phyloP scores from a whole-genome alignment of 371 early-diverging fungal genomes.

The Mortierella sp. region DNA sequence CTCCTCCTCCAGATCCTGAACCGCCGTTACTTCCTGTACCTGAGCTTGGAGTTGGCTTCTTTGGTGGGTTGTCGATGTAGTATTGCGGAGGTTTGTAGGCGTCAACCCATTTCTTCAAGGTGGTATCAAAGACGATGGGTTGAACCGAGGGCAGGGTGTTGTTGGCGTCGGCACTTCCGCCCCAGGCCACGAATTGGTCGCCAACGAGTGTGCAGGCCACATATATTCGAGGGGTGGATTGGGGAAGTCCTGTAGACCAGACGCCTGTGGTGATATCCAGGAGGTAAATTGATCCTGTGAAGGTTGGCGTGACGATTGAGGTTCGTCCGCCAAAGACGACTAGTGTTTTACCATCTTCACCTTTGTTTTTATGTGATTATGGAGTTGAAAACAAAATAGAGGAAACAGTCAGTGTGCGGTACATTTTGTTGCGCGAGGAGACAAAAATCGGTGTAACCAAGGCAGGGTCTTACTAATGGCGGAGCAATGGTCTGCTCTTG shows the following conservation, averaged over 20 bases:
- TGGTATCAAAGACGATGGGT: constrained; percentile 17
- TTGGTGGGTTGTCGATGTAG: constrained; percentile 14
- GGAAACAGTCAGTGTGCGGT: neutral
- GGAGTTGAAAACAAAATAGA: neutral
- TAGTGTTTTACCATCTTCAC: constrained; percentile 5
- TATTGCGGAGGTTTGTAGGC: constrained; percentile 13
- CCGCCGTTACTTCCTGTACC: neutral
- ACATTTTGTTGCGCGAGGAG: neutral
- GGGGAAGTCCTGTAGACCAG: constrained; percentile 14
- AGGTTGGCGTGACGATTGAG: constrained; percentile 10
- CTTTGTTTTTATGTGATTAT: neutral
- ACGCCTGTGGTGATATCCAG: constrained; percentile 10
- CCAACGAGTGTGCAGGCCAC: constrained; percentile 7
- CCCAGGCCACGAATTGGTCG: constrained; percentile 21
- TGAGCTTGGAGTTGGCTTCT: constrained; percentile 4
- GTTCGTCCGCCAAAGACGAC: constrained; percentile 19
- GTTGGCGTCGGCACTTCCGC: constrained; percentile 16
- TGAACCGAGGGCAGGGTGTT: constrained; percentile 9
- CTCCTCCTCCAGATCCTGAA: neutral
- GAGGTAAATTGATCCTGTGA: constrained; percentile 13
- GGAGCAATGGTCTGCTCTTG: constrained; percentile 14
- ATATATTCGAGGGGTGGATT: constrained; percentile 14
- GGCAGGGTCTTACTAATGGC: constrained; percentile 4
- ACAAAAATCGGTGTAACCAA: neutral
- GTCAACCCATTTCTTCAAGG: constrained; percentile 18